These are phyloP conservation scores for Apophysomyces ossiformis DNA, from an alignment of 371 early-diverging fungal species.

Conservation along the genomic window DNA sequence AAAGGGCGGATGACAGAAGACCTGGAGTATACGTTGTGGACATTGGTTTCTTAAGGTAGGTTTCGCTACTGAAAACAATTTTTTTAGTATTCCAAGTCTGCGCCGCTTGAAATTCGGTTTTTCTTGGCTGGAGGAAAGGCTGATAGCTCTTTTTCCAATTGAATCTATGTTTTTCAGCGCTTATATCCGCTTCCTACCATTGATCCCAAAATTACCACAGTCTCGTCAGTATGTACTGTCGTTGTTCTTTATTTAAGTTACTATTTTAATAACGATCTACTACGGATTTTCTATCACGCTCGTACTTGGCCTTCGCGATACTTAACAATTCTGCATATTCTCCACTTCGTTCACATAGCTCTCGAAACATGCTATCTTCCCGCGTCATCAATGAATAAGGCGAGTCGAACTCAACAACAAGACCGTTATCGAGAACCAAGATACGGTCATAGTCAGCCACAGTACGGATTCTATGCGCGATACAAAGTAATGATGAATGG, in stretches of 20 bases:
- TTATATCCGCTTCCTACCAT: no score
- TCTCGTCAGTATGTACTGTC: no score
- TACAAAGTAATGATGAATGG: constrained; percentile 71
- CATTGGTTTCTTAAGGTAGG: background rate
- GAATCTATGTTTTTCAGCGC: no score
- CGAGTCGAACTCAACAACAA: constrained; percentile 77
- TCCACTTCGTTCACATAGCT: constrained; percentile 73
- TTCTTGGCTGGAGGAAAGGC: no score
- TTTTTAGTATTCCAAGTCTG: no score
- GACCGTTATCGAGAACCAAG: constrained; percentile 82
- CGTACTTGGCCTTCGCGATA: constrained; percentile 38
- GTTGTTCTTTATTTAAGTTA: no score
- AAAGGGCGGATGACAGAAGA: constrained; percentile 5
- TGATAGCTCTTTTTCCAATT: no score
- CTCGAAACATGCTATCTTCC: constrained; percentile 59
- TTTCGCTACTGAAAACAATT: no score
- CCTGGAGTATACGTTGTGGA: constrained; percentile 13
- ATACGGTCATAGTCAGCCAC: constrained; percentile 92
- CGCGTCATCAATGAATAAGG: constrained; percentile 61
- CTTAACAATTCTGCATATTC: constrained; percentile 54
- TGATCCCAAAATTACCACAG: no score
- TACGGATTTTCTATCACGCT: no score
- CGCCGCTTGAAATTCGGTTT: no score
- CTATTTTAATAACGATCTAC: no score
- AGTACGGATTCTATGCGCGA: constrained; percentile 85